Conservation (phyloP, 306 rosid species). For the Gastrolobium bilobum region DNA sequence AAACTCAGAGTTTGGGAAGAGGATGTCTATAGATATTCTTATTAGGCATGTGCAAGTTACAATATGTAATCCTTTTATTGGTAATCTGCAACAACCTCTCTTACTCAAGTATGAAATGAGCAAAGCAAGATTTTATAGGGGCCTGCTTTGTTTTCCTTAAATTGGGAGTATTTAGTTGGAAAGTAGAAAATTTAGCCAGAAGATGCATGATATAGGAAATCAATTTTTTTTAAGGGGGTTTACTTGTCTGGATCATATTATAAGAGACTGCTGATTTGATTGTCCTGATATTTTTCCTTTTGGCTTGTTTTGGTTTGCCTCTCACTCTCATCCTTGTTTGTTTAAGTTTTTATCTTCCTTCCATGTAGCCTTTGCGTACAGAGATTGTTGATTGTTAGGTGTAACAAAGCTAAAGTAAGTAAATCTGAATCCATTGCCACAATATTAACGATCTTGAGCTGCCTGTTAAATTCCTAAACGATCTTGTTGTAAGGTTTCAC, state of each 20-base stretch:
- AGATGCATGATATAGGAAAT: conserved; percentile 18
- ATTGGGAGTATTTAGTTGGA: conserved; percentile 33
- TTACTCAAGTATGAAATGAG: conserved; percentile 2
- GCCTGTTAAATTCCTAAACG: too few species aligned
- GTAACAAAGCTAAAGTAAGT: too few species aligned
- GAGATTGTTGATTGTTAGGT: too few species aligned
- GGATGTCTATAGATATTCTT: conserved; percentile 18
- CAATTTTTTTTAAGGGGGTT: conserved; percentile 4
- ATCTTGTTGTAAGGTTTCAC: too few species aligned
- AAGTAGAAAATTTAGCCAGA: conserved; percentile 9
- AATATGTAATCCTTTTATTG: not conserved
- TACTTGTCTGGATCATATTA: conserved; percentile 26
- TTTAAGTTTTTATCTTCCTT: conserved; percentile 10
- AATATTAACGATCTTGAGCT: too few species aligned
- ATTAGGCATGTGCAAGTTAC: conserved; percentile 6
- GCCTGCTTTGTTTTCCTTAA: conserved; percentile 29
- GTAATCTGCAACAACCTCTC: not conserved
- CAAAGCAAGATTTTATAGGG: not conserved
- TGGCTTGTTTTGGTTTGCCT: conserved; percentile 14
- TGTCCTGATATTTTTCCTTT: conserved; percentile 35
- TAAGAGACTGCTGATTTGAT: not conserved
- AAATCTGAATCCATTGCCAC: too few species aligned
- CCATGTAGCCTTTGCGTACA: not conserved
- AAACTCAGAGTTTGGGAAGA: conserved; percentile 19
- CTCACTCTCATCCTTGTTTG: conserved; percentile 21